Conservation (phyloP, 1,284 basidiomycete species). For the Sanghuangporus baumii region DNA sequence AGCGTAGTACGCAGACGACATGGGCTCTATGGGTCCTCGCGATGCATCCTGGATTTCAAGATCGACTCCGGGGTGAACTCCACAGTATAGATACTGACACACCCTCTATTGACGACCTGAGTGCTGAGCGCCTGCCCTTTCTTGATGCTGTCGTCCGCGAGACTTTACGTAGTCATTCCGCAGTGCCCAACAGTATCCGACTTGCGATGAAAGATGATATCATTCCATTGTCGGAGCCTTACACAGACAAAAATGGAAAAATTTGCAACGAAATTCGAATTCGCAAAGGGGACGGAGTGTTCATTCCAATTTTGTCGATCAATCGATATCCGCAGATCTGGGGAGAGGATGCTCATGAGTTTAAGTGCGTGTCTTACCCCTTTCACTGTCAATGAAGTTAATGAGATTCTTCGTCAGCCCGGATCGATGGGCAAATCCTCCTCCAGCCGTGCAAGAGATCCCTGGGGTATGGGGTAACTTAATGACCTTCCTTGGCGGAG, state of each 20-base stretch:
- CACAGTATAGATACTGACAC: conserved; percentile 30
- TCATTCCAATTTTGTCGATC: conserved; percentile 29
- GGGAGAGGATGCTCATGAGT: conserved; percentile 38
- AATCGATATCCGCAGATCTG: conserved; percentile 35
- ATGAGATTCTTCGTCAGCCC: conserved; percentile 24
- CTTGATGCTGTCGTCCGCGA: conserved; percentile 31
- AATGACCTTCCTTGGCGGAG: conserved; percentile 28
- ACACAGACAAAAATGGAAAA: conserved; percentile 20
- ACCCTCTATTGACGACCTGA: conserved; percentile 27
- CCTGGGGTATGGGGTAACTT: conserved; percentile 30
- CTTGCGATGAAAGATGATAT: conserved; percentile 22
- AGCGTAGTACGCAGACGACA: conserved; percentile 30
- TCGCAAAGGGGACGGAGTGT: conserved; percentile 26
- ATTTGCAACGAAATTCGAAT: conserved; percentile 21
- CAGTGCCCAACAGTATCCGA: conserved; percentile 20
- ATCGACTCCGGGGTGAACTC: conserved; percentile 66
- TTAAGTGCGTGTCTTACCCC: conserved; percentile 13
- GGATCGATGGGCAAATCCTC: conserved; percentile 27
- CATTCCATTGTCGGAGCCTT: conserved; percentile 24
- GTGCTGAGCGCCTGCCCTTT: conserved; percentile 24
- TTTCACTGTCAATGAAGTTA: too few relatives aligned
- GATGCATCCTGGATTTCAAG: conserved; percentile 49
- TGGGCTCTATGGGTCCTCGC: conserved; percentile 66
- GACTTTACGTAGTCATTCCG: conserved; percentile 22
- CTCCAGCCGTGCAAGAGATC: conserved; percentile 21